phyloP scores from a whole-genome alignment of 768 basidiomycete species.

The Russula abietina region DNA sequence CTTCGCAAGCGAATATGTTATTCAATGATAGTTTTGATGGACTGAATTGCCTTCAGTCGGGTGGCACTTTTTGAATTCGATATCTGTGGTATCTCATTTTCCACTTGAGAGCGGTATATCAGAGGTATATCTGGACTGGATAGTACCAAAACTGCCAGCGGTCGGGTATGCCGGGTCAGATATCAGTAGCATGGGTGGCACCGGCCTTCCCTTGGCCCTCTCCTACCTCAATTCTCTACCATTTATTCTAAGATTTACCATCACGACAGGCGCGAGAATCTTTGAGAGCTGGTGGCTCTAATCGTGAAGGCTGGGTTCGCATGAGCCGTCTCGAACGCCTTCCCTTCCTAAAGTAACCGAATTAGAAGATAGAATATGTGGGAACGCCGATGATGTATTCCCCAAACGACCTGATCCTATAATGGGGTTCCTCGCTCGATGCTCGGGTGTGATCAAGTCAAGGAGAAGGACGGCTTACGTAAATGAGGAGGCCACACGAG shows the following conservation, averaged over 20 bases:
- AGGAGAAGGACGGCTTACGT: neutral
- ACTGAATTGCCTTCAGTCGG: slow-evolving; percentile 1
- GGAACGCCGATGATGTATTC: neutral
- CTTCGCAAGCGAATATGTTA: neutral
- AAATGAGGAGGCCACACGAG: neutral
- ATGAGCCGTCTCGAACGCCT: neutral
- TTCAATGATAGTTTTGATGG: slow-evolving; percentile 4
- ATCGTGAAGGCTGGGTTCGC: neutral
- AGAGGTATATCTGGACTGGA: neutral
- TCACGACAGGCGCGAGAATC: neutral
- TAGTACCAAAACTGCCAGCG: neutral
- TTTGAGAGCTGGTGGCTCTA: neutral
- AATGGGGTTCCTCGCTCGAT: slow-evolving; percentile 7
- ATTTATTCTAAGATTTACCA: neutral
- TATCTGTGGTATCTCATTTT: neutral
- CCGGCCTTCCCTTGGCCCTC: neutral
- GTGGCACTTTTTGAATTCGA: neutral
- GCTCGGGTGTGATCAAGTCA: slow-evolving; percentile 11
- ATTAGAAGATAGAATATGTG: neutral
- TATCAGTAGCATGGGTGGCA: neutral
- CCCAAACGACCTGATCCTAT: neutral
- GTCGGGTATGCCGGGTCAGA: neutral
- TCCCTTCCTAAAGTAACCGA: neutral
- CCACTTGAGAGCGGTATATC: neutral
- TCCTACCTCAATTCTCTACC: neutral